Evolutionary conservation across 2,329 filamentous ascomycete species (phyloP).

Genomic region (Nothopassalora personata): DNA sequence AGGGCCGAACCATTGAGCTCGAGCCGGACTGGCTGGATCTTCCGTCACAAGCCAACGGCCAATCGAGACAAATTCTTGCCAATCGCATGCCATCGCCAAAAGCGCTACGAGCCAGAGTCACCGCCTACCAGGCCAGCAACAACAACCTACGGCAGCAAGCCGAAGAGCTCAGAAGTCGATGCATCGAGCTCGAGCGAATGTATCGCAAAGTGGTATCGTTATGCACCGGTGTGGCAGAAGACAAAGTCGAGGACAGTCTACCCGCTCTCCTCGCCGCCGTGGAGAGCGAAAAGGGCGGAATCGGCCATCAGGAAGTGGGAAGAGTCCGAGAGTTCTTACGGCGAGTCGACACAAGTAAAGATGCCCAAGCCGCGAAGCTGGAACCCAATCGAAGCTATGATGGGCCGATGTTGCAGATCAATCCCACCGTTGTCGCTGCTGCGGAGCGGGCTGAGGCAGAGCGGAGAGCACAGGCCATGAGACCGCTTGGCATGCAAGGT

Average conservation of each 20-base stretch:
- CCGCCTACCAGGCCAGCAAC: conserved; percentile 66
- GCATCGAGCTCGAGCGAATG: conserved; percentile 77
- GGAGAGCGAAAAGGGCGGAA: conserved; percentile 63
- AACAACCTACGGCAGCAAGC: conserved; percentile 62
- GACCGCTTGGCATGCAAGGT: not conserved
- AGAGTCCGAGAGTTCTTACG: conserved; percentile 73
- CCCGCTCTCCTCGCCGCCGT: conserved; percentile 78
- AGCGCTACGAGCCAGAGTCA: conserved; percentile 59
- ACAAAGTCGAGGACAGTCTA: conserved; percentile 72
- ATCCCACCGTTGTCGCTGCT: conserved; percentile 9
- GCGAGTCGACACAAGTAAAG: conserved; percentile 59
- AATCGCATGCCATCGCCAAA: conserved; percentile 24
- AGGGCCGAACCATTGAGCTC: conserved; percentile 12
- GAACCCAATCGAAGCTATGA: not conserved
- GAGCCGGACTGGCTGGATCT: conserved; percentile 34
- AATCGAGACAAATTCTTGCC: conserved; percentile 18
- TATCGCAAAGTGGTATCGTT: conserved; percentile 84
- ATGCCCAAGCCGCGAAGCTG: not conserved
- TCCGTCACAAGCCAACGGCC: conserved; percentile 7
- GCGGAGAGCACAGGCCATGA: not conserved
- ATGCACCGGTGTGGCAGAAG: conserved; percentile 74
- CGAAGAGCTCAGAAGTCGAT: conserved; percentile 67
- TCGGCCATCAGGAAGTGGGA: conserved; percentile 54
- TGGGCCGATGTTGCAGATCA: conserved; percentile 7
- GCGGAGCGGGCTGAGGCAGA: conserved; percentile 8